A percentile compares a stretch with the other conserved stretches of the same genome.
phyloP scores from a whole-genome alignment of 306 rosid genomes.

The Trifolium fragiferum region DNA sequence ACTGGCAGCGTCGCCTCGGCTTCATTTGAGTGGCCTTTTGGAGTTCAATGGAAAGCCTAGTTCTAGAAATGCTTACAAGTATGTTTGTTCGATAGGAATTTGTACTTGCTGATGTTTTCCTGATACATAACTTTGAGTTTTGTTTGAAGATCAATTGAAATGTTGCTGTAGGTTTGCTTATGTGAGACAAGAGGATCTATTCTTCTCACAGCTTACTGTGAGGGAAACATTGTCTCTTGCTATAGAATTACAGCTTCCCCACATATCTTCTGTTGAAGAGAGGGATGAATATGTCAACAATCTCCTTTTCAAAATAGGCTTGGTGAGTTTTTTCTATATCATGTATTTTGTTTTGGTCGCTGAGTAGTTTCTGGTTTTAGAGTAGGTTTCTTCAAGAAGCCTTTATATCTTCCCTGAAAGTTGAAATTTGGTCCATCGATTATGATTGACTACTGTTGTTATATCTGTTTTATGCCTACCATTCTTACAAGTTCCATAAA shows the following conservation, averaged over 20 bases:
- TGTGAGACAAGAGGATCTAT: constrained; percentile 96
- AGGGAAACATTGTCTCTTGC: constrained; percentile 88
- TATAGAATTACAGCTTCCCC: constrained; percentile 80
- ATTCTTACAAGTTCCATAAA: constrained; percentile 12
- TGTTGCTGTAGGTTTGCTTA: constrained; percentile 72
- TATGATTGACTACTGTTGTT: not conserved
- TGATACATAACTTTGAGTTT: not conserved
- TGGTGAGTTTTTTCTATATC: constrained; percentile 59
- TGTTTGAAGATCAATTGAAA: constrained; percentile 8
- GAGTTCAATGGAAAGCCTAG: constrained; percentile 78
- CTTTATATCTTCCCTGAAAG: constrained; percentile 1
- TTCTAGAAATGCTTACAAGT: constrained; percentile 71
- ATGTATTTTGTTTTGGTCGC: not conserved
- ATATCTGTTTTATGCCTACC: not conserved
- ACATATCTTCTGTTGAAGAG: constrained; percentile 62
- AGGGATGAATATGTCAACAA: constrained; percentile 80
- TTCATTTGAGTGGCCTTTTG: constrained; percentile 74
- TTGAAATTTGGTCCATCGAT: constrained; percentile 18
- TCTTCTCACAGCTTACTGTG: constrained; percentile 94
- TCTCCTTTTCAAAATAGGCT: constrained; percentile 79
- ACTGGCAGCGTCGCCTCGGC: constrained; percentile 65
- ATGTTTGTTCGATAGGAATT: constrained; percentile 37
- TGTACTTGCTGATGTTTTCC: constrained; percentile 22
- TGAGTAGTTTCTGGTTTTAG: constrained; percentile 23
- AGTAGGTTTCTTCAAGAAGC: not conserved